phyloP scores from a whole-genome alignment of 164 flowering plant genomes.

The Vitis rotundifolia region DNA sequence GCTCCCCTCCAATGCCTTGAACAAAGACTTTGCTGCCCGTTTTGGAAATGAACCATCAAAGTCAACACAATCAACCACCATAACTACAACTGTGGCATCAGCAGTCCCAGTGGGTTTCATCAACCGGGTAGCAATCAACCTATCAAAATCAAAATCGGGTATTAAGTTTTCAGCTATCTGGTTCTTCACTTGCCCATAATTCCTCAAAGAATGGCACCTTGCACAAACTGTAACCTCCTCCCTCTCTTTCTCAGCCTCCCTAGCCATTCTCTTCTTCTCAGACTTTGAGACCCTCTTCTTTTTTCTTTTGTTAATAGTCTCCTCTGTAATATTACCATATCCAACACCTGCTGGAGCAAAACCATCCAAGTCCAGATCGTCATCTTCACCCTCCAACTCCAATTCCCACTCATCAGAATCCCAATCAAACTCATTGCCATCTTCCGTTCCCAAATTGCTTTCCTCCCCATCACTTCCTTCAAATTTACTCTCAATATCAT shows the following conservation, averaged over 20 bases:
- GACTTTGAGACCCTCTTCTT: slow-evolving; percentile 59
- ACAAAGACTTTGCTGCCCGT: slow-evolving; percentile 81
- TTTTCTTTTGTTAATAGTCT: slow-evolving; percentile 42
- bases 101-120: slow-evolving; percentile 65
- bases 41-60: slow-evolving; percentile 97
- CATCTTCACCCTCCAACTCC: slow-evolving; percentile 42
- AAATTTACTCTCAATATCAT: slow-evolving; percentile 30
- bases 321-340: slow-evolving; percentile 86
- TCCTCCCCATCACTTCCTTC: slow-evolving; percentile 41
- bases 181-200: slow-evolving; percentile 95
- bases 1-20: slow-evolving; percentile 59
- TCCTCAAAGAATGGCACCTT: slow-evolving; percentile 86
- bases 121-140: slow-evolving; percentile 74
- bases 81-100: slow-evolving; percentile 71
- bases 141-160: slow-evolving; percentile 94
- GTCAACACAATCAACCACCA: slow-evolving; percentile 98
- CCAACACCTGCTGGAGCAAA: slow-evolving; percentile 77
- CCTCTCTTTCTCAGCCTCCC: slow-evolving; percentile 52
- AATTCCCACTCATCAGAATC: slow-evolving; percentile 69
- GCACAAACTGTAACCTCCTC: slow-evolving; percentile 87
- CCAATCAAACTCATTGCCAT: slow-evolving; percentile 53
- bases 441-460: slow-evolving; percentile 12
- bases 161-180: slow-evolving; percentile 79
- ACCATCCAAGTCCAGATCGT: slow-evolving; percentile 67
- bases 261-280: slow-evolving; percentile 65